A percentile compares a stretch with the other conserved stretches of the same genome.
phyloP scores from a whole-genome alignment of 2,329 filamentous ascomycete genomes.

The Lasiodiplodia sp. region DNA sequence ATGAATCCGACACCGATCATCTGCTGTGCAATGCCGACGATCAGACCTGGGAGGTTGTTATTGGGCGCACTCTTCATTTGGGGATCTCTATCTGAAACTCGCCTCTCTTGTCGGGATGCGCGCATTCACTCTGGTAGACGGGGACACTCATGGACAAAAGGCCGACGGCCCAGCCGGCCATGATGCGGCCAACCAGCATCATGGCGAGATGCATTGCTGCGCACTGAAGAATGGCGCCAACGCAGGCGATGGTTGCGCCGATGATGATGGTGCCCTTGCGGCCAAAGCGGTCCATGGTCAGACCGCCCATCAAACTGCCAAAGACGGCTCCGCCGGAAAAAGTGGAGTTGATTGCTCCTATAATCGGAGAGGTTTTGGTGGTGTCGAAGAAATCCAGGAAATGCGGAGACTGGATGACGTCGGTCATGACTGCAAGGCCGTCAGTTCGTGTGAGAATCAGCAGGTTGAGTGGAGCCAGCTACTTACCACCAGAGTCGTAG shows the following conservation, averaged over 20 bases:
- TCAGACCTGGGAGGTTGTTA: conserved; percentile 45
- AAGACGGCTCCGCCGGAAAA: conserved; percentile 67
- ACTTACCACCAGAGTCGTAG: conserved; percentile 42
- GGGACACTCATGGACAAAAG: conserved; percentile 67
- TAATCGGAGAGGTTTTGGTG: conserved; percentile 56
- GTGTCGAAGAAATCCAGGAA: conserved; percentile 67
- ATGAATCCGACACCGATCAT: conserved; percentile 66
- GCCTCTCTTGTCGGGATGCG: conserved; percentile 61
- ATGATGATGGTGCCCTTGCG: conserved; percentile 66
- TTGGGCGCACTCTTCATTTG: background rate
- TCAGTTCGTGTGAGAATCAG: conserved; percentile 34
- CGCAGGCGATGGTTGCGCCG: conserved; percentile 63
- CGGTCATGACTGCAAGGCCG: conserved; percentile 44
- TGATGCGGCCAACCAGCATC: conserved; percentile 65
- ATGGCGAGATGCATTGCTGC: conserved; percentile 63
- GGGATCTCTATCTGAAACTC: conserved; percentile 44
- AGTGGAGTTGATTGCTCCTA: conserved; percentile 70
- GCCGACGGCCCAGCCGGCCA: conserved; percentile 67
- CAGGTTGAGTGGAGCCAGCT: background rate
- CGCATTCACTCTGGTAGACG: conserved; percentile 69
- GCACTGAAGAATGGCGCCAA: conserved; percentile 67
- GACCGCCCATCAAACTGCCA: conserved; percentile 59
- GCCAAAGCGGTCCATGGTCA: conserved; percentile 68
- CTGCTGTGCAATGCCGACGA: conserved; percentile 65
- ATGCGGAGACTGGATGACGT: conserved; percentile 63